These are phyloP conservation scores for Globisporangium iwayamae DNA, from an alignment of 352 stramenopile species.

Conservation along the genomic window DNA sequence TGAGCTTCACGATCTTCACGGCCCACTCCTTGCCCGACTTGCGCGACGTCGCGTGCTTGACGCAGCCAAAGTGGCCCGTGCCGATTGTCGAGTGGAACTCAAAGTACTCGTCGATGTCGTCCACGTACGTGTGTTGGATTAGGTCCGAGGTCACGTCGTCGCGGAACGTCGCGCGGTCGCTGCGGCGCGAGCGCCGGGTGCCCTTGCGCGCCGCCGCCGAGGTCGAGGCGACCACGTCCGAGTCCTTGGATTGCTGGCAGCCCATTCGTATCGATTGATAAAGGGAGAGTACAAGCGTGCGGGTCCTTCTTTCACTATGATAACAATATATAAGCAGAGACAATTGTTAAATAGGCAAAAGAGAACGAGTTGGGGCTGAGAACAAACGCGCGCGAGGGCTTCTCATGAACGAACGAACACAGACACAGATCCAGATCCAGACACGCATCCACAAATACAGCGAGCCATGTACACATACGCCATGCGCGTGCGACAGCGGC, in stretches of 20 bases:
- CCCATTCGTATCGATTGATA: slow-evolving; percentile 31
- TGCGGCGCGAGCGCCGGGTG: slow-evolving; percentile 12
- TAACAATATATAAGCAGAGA: background rate
- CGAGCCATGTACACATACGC: background rate
- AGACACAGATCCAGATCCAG: background rate
- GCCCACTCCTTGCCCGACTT: slow-evolving; percentile 72
- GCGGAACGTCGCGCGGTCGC: slow-evolving; percentile 37
- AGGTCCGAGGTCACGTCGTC: slow-evolving; percentile 75
- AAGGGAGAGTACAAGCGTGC: background rate
- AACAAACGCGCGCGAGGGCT: no score
- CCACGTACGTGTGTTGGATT: slow-evolving; percentile 73
- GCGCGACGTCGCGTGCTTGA: slow-evolving; percentile 57
- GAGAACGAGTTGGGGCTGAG: no score
- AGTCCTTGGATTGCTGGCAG: slow-evolving; percentile 51
- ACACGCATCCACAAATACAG: background rate
- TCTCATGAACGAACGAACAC: background rate
- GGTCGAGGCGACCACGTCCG: slow-evolving; percentile 42
- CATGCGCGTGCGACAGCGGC: background rate
- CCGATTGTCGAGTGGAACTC: slow-evolving; percentile 63
- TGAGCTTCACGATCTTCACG: slow-evolving; percentile 71
- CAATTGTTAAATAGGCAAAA: no score
- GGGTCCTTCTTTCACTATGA: background rate
- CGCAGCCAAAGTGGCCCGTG: slow-evolving; percentile 66
- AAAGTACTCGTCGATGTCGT: slow-evolving; percentile 61
- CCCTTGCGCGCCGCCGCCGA: slow-evolving; percentile 1